Base-by-base conservation (phyloP, 805 yeast genomes). In the Lachancea quebecensis region DNA sequence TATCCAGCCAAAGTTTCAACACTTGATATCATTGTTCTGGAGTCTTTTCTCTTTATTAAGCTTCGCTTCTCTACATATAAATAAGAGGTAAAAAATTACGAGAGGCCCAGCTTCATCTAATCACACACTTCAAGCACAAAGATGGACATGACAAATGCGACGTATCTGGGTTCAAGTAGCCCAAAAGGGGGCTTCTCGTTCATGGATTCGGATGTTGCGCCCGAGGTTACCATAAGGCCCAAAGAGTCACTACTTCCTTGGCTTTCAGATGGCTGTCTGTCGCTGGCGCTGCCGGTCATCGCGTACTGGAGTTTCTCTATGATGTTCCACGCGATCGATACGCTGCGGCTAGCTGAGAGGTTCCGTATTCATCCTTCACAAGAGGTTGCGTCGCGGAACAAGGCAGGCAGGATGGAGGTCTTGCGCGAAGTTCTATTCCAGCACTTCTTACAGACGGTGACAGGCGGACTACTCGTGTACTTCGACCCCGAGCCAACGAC, bases 321-420 rank as follows among this genome's bases (percentile, higher is more conserved):
- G 25, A 65, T 85, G 50, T 93, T 85, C 74, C 88, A 83, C 59
- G 49, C 83, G 8, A 67, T 90, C 42, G 98, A 93, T 63, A 74
- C 74, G 36, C 78, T 74, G 53, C 77, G 86, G 59, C 68, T 88
- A 51, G 87, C 90, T 37, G 96, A 86, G 57, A 70, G 75, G 60
- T 88, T 86, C 67, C 74, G 98, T 53, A 88, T 93, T 42, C 99
- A 93, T 64, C 90, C 98, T 16, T 81, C 90, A 33, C 95, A 84
- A 55, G 98, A 91, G 62, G 87, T 88, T 46, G 56, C 71, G 29
- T 61, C 75, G 41, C 77, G 93, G 53, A 93, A 93, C 64, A 85
- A 79, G 59, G 96, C 87, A 6, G 59, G 85, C 0, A 66, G 80
- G 44, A 42, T 57, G 4, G 85, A 83, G 38, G 98, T 93, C 10